Evolutionary conservation across 495 filamentous ascomycete genomes (phyloP).

Genomic region (Hypomontagnella submonticulosa): DNA sequence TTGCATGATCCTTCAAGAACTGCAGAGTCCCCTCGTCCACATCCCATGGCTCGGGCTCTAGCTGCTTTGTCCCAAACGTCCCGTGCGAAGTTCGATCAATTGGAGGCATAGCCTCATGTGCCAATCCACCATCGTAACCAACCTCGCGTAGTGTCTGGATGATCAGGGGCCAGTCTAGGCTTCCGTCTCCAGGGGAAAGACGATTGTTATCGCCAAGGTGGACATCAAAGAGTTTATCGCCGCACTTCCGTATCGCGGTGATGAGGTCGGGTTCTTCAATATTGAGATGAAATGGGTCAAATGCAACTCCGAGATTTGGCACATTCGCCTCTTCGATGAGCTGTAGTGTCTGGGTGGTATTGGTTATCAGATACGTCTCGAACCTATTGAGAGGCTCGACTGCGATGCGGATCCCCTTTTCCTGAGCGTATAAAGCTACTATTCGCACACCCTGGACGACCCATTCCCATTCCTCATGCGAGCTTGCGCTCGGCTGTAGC

Average conservation of each 20-base stretch:
- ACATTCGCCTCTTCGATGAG: constrained; percentile 37
- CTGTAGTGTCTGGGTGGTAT: constrained; percentile 39
- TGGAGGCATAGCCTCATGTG: constrained; percentile 44
- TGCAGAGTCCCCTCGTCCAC: constrained; percentile 38
- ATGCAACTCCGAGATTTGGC: constrained; percentile 42
- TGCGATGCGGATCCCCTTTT: constrained; percentile 34
- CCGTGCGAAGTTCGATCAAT: constrained; percentile 42
- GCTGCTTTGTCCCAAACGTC: constrained; percentile 27
- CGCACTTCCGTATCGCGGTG: constrained; percentile 38
- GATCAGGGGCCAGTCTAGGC: constrained; percentile 41
- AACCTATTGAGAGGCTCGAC: constrained; percentile 47
- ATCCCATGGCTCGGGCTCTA: constrained; percentile 36
- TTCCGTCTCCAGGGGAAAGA: constrained; percentile 43
- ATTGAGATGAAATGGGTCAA: constrained; percentile 46
- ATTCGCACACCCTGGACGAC: constrained; percentile 43
- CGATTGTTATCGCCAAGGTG: constrained; percentile 47
- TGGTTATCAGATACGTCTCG: constrained; percentile 45
- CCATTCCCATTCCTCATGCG: constrained; percentile 45
- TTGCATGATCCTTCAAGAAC: constrained; percentile 47
- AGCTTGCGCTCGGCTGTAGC: constrained; percentile 36
- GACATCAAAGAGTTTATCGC: constrained; percentile 38
- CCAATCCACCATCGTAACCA: constrained; percentile 43
- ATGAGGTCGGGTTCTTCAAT: constrained; percentile 45
- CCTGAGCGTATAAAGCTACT: constrained; percentile 33
- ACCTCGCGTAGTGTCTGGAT: constrained; percentile 35